These are phyloP conservation scores for Agaricus subrufescens DNA, from an alignment of 768 basidiomycete genomes.

Conservation along the genomic window DNA sequence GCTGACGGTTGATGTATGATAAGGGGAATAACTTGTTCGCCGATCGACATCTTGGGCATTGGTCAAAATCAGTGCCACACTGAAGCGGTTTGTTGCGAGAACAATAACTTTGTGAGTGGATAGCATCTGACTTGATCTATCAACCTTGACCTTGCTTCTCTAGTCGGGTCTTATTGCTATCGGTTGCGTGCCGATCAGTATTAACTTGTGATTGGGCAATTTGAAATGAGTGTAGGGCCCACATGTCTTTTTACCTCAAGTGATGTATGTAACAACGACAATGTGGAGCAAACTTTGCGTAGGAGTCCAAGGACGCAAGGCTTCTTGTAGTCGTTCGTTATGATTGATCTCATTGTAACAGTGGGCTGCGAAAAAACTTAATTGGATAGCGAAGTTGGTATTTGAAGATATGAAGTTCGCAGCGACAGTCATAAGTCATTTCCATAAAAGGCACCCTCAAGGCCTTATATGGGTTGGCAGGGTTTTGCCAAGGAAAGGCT, in stretches of 20 bases:
- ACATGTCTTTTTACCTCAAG: neutral
- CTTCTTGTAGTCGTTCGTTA: too few species aligned
- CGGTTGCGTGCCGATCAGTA: conserved; percentile 34
- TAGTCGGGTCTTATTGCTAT: conserved; percentile 31
- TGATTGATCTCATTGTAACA: too few species aligned
- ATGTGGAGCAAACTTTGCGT: too few species aligned
- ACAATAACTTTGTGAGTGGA: conserved; percentile 24
- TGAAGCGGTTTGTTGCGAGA: conserved; percentile 35
- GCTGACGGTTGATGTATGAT: neutral
- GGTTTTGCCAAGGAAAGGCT: too few species aligned
- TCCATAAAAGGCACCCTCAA: too few species aligned
- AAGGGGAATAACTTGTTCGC: conserved; percentile 26
- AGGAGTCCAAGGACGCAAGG: too few species aligned
- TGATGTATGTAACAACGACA: too few species aligned
- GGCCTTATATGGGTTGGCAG: too few species aligned
- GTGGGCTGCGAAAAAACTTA: too few species aligned
- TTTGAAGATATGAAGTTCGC: too few species aligned
- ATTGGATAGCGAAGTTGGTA: too few species aligned
- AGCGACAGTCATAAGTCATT: too few species aligned
- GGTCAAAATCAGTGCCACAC: conserved; percentile 21
- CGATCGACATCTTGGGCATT: conserved; percentile 22
- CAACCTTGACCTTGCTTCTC: neutral
- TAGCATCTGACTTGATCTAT: neutral
- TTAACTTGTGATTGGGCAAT: conserved; percentile 15
- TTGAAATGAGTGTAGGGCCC: neutral